Evolutionary conservation across 768 basidiomycete species (phyloP).

Genomic region (Dacryopinax primogenitus): DNA sequence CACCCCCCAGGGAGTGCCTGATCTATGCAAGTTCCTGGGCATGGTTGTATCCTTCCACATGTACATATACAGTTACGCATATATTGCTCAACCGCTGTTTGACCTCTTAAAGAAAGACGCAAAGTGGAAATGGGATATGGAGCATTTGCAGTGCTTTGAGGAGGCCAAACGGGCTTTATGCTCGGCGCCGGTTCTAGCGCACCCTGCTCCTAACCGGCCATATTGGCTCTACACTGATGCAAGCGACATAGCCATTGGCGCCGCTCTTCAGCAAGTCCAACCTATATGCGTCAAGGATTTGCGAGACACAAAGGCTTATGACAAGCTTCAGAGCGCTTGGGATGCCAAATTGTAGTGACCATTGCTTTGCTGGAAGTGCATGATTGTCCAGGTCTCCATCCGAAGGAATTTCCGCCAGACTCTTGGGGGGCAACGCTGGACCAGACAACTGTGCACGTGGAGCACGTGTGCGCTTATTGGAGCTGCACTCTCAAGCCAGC

Average conservation of each 20-base stretch:
- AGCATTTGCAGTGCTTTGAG: slow-evolving; percentile 24
- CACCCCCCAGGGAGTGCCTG: slow-evolving; percentile 19
- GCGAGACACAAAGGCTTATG: slow-evolving; percentile 20
- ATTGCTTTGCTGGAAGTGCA: too few species aligned
- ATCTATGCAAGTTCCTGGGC: slow-evolving; percentile 29
- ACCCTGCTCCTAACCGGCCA: not conserved
- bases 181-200: slow-evolving; percentile 26
- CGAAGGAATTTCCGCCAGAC: slow-evolving; percentile 22
- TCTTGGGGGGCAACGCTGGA: slow-evolving; percentile 24
- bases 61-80: slow-evolving; percentile 30
- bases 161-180: slow-evolving; percentile 24
- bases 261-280: slow-evolving; percentile 25
- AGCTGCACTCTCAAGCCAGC: slow-evolving; percentile 25
- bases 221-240: slow-evolving; percentile 32
- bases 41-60: slow-evolving; percentile 31
- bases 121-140: slow-evolving; percentile 20
- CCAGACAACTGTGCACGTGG: slow-evolving; percentile 26
- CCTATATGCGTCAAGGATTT: slow-evolving; percentile 19
- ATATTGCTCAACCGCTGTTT: slow-evolving; percentile 28
- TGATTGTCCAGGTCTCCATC: too few species aligned
- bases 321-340: slow-evolving; percentile 15
- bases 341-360: not conserved
- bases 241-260: slow-evolving; percentile 25
- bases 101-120: slow-evolving; percentile 25
- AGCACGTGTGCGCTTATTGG: slow-evolving; percentile 28